These are phyloP conservation scores for Manihot esculenta DNA, from an alignment of 441 rosid genomes.

Conservation along the genomic window DNA sequence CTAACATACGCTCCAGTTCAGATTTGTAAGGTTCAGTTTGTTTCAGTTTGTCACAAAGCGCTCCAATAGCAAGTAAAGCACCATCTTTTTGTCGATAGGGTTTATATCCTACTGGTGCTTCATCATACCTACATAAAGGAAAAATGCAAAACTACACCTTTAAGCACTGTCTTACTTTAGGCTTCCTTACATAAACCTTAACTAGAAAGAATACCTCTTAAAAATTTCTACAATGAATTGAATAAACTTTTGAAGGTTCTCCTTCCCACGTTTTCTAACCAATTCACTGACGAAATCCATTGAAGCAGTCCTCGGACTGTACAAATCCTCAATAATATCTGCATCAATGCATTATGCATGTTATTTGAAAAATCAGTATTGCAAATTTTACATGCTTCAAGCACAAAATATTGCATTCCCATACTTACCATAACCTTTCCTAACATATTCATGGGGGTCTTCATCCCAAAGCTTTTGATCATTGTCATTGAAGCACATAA, in stretches of 20 bases:
- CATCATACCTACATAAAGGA: conserved; percentile 52
- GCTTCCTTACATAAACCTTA: neutral
- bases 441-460: conserved; percentile 98
- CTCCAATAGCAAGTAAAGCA: conserved; percentile 80
- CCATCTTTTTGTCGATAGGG: conserved; percentile 78
- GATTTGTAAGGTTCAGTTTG: conserved; percentile 96
- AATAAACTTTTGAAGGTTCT: conserved; percentile 74
- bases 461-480: conserved; percentile 99
- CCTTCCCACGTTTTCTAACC: conserved; percentile 81
- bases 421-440: conserved; percentile 97
- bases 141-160: neutral
- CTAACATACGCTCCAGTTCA: conserved; percentile 90
- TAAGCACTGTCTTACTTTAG: neutral
- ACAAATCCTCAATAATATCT: conserved; percentile 86
- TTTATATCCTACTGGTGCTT: conserved; percentile 48
- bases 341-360: conserved; percentile 28
- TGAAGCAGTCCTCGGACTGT: conserved; percentile 77
- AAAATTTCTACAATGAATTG: conserved; percentile 66
- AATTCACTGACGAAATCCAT: conserved; percentile 85
- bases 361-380: conserved; percentile 16
- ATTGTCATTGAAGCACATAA: conserved; percentile 95
- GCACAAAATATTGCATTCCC: conserved; percentile 13
- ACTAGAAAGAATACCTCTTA: conserved; percentile 45
- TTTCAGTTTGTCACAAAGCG: conserved; percentile 95
- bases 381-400: conserved; percentile 12